phyloP scores from a whole-genome alignment of 805 yeast species.

The Spathaspora boniae region DNA sequence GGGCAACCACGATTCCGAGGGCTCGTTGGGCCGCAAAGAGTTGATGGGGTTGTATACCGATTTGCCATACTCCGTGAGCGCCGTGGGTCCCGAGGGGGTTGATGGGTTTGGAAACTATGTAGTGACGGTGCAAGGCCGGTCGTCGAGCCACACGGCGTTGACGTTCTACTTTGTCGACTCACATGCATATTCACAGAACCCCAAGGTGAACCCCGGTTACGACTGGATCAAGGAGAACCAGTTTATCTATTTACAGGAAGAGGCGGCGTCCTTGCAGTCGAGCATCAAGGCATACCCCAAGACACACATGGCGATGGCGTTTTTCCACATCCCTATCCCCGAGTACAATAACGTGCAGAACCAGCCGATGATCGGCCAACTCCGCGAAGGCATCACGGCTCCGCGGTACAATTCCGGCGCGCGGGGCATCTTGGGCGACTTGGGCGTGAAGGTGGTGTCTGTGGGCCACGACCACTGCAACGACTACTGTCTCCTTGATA shows the following conservation, averaged over 20 bases:
- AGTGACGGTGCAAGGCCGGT: slow-evolving; percentile 46
- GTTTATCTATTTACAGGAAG: slow-evolving; percentile 49
- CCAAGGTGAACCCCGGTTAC: slow-evolving; percentile 73
- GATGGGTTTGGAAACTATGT: slow-evolving; percentile 85
- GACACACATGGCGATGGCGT: slow-evolving; percentile 72
- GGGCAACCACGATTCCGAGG: slow-evolving; percentile 96
- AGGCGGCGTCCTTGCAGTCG: slow-evolving; percentile 22
- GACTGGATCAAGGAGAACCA: slow-evolving; percentile 81
- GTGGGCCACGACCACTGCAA: slow-evolving; percentile 97
- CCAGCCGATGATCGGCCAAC: slow-evolving; percentile 54
- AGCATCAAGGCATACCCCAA: slow-evolving; percentile 32
- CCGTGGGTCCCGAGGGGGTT: slow-evolving; percentile 60
- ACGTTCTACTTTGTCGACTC: slow-evolving; percentile 78
- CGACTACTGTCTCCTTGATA: slow-evolving; percentile 75
- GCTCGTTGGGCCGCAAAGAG: slow-evolving; percentile 56
- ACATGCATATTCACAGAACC: slow-evolving; percentile 67
- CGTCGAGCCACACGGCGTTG: slow-evolving; percentile 38
- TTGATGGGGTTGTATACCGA: slow-evolving; percentile 53
- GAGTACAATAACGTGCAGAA: slow-evolving; percentile 57
- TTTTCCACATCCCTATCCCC: slow-evolving; percentile 91
- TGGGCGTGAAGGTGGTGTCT: slow-evolving; percentile 70
- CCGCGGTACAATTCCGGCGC: slow-evolving; percentile 71
- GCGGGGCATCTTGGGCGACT: slow-evolving; percentile 49
- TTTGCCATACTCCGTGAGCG: slow-evolving; percentile 68
- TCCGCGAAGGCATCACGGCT: slow-evolving; percentile 74